Conservation (phyloP, 1,284 basidiomycete genomes). For the Chondrostereum purpureum region DNA sequence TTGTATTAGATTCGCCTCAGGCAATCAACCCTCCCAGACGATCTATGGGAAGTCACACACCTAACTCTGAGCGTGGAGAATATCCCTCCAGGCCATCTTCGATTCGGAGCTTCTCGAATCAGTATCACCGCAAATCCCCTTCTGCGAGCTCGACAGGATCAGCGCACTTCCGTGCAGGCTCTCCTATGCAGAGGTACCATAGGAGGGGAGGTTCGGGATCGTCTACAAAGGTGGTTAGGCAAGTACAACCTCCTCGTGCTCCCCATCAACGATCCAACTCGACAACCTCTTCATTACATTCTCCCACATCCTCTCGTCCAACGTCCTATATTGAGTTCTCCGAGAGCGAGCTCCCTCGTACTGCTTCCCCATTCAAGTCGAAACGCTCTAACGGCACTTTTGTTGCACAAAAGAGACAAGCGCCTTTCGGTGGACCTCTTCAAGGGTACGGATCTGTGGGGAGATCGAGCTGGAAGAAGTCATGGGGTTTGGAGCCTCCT, state of each 20-base stretch:
- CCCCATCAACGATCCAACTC: conserved; percentile 64
- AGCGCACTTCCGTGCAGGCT: conserved; percentile 51
- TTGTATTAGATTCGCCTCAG: conserved; percentile 53
- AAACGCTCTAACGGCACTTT: conserved; percentile 46
- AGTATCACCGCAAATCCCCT: conserved; percentile 65
- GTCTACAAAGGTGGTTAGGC: conserved; percentile 71
- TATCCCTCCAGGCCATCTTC: conserved; percentile 70
- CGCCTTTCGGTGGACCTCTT: conserved; percentile 57
- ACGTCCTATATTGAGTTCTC: conserved; percentile 70
- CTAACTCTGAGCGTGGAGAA: conserved; percentile 73
- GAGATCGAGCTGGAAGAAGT: conserved; percentile 80
- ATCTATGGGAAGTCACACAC: conserved; percentile 69
- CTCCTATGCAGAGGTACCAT: conserved; percentile 67
- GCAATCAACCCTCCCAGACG: conserved; percentile 40
- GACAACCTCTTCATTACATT: conserved; percentile 67
- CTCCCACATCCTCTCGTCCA: conserved; percentile 63
- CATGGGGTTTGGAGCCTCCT: conserved; percentile 78
- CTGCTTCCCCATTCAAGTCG: conserved; percentile 45
- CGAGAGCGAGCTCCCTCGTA: conserved; percentile 52
- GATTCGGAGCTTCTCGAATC: conserved; percentile 58
- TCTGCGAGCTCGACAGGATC: conserved; percentile 71
- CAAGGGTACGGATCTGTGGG: conserved; percentile 41
- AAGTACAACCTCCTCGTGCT: conserved; percentile 32
- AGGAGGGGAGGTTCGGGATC: conserved; percentile 66
- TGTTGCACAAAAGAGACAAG: conserved; percentile 68